Evolutionary conservation across 2,329 filamentous ascomycete species (phyloP).

Genomic region (Colletotrichum somersetense): DNA sequence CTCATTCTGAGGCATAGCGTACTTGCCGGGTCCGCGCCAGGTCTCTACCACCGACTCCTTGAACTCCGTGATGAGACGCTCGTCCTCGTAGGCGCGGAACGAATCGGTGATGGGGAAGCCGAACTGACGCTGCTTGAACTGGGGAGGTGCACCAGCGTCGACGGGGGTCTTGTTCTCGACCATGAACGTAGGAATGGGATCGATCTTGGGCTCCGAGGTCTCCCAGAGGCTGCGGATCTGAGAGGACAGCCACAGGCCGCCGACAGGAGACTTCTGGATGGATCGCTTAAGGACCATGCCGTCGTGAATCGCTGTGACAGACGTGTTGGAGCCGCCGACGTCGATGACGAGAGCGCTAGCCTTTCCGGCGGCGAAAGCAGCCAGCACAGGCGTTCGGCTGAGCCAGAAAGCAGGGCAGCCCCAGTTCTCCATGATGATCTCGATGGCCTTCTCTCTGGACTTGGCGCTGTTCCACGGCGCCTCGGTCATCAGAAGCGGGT

Average conservation of each 20-base stretch:
- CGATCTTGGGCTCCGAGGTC: slow-evolving; percentile 75
- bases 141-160: slow-evolving; percentile 84
- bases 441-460: slow-evolving; percentile 91
- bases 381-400: slow-evolving; percentile 87
- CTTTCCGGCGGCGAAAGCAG: slow-evolving; percentile 93
- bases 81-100: slow-evolving; percentile 88
- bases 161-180: slow-evolving; percentile 89
- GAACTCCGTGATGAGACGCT: slow-evolving; percentile 93
- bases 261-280: slow-evolving; percentile 85
- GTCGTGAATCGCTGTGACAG: slow-evolving; percentile 91
- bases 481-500: slow-evolving; percentile 93
- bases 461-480: slow-evolving; percentile 92
- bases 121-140: slow-evolving; percentile 81
- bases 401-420: slow-evolving; percentile 95
- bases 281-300: slow-evolving; percentile 94
- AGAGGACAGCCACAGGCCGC: slow-evolving; percentile 89
- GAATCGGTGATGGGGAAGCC: slow-evolving; percentile 71
- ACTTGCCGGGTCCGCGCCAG: slow-evolving; percentile 84
- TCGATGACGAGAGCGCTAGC: slow-evolving; percentile 93
- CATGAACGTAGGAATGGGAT: slow-evolving; percentile 86
- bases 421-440: slow-evolving; percentile 98
- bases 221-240: slow-evolving; percentile 88
- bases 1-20: slow-evolving; percentile 76
- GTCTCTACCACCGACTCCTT: slow-evolving; percentile 97
- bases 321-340: slow-evolving; percentile 88